These are phyloP conservation scores for Penicillium italicum DNA, from an alignment of 2,329 filamentous ascomycete species.

Conservation along the genomic window DNA sequence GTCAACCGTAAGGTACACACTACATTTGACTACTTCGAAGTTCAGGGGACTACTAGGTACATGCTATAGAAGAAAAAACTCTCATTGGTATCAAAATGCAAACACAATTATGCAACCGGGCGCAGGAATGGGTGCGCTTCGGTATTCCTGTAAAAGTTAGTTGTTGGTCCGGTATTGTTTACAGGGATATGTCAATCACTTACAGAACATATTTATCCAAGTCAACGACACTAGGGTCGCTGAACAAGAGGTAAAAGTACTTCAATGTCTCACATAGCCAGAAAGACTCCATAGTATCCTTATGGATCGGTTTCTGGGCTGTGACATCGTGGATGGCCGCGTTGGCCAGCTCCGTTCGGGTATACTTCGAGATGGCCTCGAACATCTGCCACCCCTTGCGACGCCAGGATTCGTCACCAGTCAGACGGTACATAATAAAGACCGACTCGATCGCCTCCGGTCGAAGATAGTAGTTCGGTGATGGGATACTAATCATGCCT, in stretches of 20 bases:
- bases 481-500: slow-evolving; percentile 40
- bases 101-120: slow-evolving; percentile 24
- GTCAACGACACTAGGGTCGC: slow-evolving; percentile 42
- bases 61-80: slow-evolving; percentile 6
- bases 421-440: slow-evolving; percentile 73
- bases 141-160: slow-evolving; percentile 32
- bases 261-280: slow-evolving; percentile 58
- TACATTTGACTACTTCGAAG: neutral
- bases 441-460: slow-evolving; percentile 79
- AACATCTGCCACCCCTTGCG: slow-evolving; percentile 75
- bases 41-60: neutral
- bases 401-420: slow-evolving; percentile 62
- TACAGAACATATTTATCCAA: slow-evolving; percentile 48
- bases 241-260: slow-evolving; percentile 49
- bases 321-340: slow-evolving; percentile 66
- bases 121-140: slow-evolving; percentile 42
- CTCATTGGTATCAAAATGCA: slow-evolving; percentile 26
- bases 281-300: slow-evolving; percentile 71
- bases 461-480: slow-evolving; percentile 42
- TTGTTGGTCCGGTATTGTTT: neutral
- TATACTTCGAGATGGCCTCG: slow-evolving; percentile 57
- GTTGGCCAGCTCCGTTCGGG: slow-evolving; percentile 60
- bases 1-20: slow-evolving; percentile 5
- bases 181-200: slow-evolving; percentile 22
- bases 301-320: slow-evolving; percentile 40